These are phyloP conservation scores for Hansenula sp. DNA, from an alignment of 1,139 yeast genomes.

Conservation along the genomic window DNA sequence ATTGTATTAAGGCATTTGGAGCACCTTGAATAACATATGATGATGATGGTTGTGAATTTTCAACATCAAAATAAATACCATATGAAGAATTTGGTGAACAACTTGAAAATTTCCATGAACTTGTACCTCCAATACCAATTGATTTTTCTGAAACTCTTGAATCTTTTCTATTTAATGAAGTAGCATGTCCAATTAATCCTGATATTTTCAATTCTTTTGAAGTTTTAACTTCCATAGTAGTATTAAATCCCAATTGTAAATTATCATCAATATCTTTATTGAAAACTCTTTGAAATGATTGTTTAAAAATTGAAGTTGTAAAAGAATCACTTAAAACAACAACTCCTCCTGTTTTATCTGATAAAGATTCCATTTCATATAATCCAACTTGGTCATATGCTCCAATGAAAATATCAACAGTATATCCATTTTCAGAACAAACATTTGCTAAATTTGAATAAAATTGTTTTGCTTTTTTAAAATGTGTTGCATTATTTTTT, in stretches of 20 bases:
- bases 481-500: conserved; percentile 75
- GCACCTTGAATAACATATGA: conserved; percentile 17
- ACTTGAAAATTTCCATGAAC: conserved; percentile 58
- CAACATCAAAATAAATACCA: conserved; percentile 51
- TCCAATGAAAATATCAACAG: conserved; percentile 56
- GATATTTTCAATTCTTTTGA: conserved; percentile 43
- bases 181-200: conserved; percentile 60
- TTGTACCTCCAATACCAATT: conserved; percentile 51
- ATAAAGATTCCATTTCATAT: conserved; percentile 57
- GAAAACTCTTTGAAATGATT: conserved; percentile 53
- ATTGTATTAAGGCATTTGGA: conserved; percentile 58
- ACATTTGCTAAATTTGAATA: conserved; percentile 36
- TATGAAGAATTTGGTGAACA: conserved; percentile 54
- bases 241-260: conserved; percentile 51
- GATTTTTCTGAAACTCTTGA: conserved; percentile 19
- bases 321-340: conserved; percentile 62
- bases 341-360: conserved; percentile 57
- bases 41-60: conserved; percentile 22
- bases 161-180: conserved; percentile 26
- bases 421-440: conserved; percentile 46
- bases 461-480: conserved; percentile 70
- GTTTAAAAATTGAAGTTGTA: conserved; percentile 60
- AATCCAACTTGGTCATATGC: conserved; percentile 66
- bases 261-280: conserved; percentile 31
- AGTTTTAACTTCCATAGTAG: conserved; percentile 52